Evolutionary conservation across 345 rosid genomes (phyloP), one percentile per base, ranked within the genome.

Genomic region (Citrus sp.): DNA sequence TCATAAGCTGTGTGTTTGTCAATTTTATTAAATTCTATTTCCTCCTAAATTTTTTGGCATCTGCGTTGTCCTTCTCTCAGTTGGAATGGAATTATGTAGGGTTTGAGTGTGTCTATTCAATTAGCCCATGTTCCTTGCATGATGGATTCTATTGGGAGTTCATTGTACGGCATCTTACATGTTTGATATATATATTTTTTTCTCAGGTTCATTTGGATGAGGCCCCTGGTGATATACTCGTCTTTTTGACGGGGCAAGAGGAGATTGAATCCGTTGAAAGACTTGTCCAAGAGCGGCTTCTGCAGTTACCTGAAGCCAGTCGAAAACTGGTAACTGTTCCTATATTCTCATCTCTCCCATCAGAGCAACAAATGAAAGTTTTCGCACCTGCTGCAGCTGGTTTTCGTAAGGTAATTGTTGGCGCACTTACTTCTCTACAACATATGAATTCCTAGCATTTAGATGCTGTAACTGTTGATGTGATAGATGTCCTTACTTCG

Each of bases 171-270:
- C n/a, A 51, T 73, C 40, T 73, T 55, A 55, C 80, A 27, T 74
- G 38, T 65, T 38, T 49, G 14, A 51, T 49, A 28, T 46, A 30
- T 70, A 32, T 38, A 0, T 34, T 72, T 10, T 61, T 81, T 79
- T 54, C 27, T 81, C 80, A 95, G 98, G 89, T 95, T 80, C 99
- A 93, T 84, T 80, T 84, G 86, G 91, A 88, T 72, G 98, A 93
- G 84, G 85, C 79, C 78, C 88, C 91, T 19, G 99, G 98, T 81
- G 99, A 95, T 86, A 80, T 95, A 78, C 94, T 95, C 80, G 99
- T 92, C 54, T 95, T 95, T 79, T 87, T 95, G 78, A 95, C 98
- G 55, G 99, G 98, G 64, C 97, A 95, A 92, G 98, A 95, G 87
- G 98, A 93, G 81, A 95, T 95, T 66, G 99, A 95, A 85, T 85